Base-by-base conservation (phyloP, 2,329 filamentous ascomycete genomes). In the Colletotrichum cordylinicola region DNA sequence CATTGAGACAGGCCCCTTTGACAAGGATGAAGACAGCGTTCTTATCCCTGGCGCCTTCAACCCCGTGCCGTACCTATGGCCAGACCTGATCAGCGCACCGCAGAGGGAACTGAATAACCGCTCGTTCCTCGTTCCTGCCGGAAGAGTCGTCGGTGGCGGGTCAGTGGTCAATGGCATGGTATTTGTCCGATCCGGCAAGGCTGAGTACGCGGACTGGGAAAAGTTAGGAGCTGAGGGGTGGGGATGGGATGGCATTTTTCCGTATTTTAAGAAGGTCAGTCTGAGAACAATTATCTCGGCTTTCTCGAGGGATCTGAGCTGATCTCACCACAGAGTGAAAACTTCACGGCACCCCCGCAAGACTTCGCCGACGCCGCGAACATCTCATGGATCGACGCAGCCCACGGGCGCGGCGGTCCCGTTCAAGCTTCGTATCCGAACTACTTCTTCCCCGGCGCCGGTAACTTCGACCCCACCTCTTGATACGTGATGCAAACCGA, bases 201-300 rank as follows among this genome's bases (percentile, higher is more conserved):
- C 80, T 1, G 86, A 87, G 58, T 87, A 87, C 60, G 81, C 88
- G 60, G 80, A 81, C 2, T 90, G 88, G 88, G 82, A 83, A 48
- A 78, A 79, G 4, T 77, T 90, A 4, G 88, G 87, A 0, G 87
- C 88, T 56, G 78, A 83, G 1, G 87, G 85, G 8, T 88, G 86
- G 82, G 80, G 86, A 1, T 83, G 80, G 81, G 72, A 81, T 21
- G 70, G 78, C 7, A 55, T 90, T 6, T 79, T 86, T 0, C 87
- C 85, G 0, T 89, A 88, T 60, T 85, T 89, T 72, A 84, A 82
- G 27, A 88, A 88, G 78, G 86, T 83, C 2, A 48, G 13, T 6
- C 10, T 4, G 15, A 1, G 6, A 10, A 21, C 4, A 12, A 67
- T 6, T 29, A 21, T 24, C 10, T 21, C 12, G 4, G 12, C 16